Conservation (phyloP, 164 flowering plant genomes). For the Houttuynia cordata region DNA sequence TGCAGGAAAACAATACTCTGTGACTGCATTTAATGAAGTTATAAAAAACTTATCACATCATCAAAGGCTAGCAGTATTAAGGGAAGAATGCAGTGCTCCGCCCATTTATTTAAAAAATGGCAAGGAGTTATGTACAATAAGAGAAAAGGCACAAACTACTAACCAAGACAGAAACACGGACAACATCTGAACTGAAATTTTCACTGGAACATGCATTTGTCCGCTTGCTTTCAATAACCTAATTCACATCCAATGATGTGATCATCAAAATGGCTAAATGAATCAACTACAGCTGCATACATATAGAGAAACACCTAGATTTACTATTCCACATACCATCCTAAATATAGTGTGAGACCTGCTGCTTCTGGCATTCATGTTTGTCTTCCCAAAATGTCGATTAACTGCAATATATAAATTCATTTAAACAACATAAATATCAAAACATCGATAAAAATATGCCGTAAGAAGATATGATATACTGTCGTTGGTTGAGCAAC, state of each 20-base stretch:
- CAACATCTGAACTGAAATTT: slow-evolving; percentile 46
- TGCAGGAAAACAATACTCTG: neutral
- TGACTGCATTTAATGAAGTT: neutral
- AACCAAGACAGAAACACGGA: slow-evolving; percentile 96
- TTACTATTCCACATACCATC: slow-evolving; percentile 45
- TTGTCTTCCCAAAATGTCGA: slow-evolving; percentile 96
- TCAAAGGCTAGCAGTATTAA: too few species aligned
- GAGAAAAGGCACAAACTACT: slow-evolving; percentile 15
- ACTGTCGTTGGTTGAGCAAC: too few species aligned
- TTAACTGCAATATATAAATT: slow-evolving; percentile 41
- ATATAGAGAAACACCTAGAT: neutral
- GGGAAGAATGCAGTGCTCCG: neutral
- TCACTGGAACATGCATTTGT: slow-evolving; percentile 32
- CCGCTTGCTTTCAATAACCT: slow-evolving; percentile 95
- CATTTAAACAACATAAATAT: neutral
- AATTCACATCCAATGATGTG: slow-evolving; percentile 1
- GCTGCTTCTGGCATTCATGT: slow-evolving; percentile 92
- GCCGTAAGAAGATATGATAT: too few species aligned
- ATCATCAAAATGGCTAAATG: neutral
- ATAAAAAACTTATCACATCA: too few species aligned
- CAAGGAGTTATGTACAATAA: neutral
- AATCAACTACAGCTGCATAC: neutral
- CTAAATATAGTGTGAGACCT: slow-evolving; percentile 96
- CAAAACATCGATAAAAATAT: too few species aligned
- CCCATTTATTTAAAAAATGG: neutral